Base-by-base conservation (phyloP, 2,329 filamentous ascomycete species). In the Cylindrodendrum hubeiense region DNA sequence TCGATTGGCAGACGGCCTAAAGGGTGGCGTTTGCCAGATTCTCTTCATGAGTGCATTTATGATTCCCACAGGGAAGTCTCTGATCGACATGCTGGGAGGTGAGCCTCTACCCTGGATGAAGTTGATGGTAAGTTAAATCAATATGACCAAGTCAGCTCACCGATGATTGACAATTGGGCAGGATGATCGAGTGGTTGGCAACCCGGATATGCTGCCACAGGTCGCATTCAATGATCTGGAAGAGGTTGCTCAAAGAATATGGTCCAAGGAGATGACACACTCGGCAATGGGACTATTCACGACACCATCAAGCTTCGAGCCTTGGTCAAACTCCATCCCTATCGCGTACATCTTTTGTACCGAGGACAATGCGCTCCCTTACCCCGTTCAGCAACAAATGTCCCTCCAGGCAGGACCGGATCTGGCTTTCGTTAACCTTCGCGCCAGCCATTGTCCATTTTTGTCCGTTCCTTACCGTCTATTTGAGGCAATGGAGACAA, bases 41-140 rank as follows among this genome's bases (percentile, higher is more conserved):
- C 26, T 59, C 9, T 59, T 43, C 9, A 6, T 59, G 26, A 51
- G 34, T 8, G 56, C 56, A 17, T 59, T 59, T 19, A 59, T 59
- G 46, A 43, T 57, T n/a, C 47, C 56, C n/a, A 28, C 47, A 3
- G 56, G 56, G 3, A 59, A 34, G 7, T 59, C 56, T 2, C 22
- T 59, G 4, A 8, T 59, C 2, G 56, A 44, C 8, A 52, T 59
- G 56, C 46, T 59, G 4, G 56, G 56, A 51, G 56, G 56, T 3
- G 9, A 52, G 3, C 56, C 37, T 17, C 15, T 52, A 8, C 47
- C 56, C 1, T 59, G 56, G 56, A 52, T 59, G 56, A 34, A 59
- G 34, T 10, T 51, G 4, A 44, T 51, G 34, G 56, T 51, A 21
- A 51, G 34, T 33, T 5, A 39, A 12, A 5, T 1, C 15, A 28